Percentiles rank a stretch among this genome's conserved stretches.
phyloP scores from a whole-genome alignment of 2,329 filamentous ascomycete genomes.

The Ilyonectria destructans region DNA sequence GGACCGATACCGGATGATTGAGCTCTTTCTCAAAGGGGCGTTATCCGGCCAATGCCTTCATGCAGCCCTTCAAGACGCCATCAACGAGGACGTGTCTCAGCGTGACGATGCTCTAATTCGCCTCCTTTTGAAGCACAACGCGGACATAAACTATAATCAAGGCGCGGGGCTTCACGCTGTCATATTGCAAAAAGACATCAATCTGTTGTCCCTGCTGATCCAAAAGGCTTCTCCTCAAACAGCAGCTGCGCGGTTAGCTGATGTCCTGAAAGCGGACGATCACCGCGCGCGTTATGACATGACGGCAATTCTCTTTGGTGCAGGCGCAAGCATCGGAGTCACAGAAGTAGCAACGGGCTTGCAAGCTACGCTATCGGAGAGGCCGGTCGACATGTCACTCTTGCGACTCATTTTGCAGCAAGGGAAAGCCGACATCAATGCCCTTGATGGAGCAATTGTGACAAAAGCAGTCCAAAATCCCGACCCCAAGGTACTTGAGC shows the following conservation, averaged over 20 bases:
- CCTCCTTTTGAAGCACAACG: constrained; percentile 67
- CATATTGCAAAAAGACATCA: constrained; percentile 64
- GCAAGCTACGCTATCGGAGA: constrained; percentile 59
- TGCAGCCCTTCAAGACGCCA: constrained; percentile 67
- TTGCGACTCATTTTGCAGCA: constrained; percentile 65
- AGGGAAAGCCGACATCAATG: constrained; percentile 70
- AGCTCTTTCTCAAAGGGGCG: constrained; percentile 66
- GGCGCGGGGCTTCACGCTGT: constrained; percentile 66
- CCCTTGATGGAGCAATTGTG: constrained; percentile 62
- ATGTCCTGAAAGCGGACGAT: constrained; percentile 64
- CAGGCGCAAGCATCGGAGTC: constrained; percentile 61
- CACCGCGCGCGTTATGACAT: constrained; percentile 63
- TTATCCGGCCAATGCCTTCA: constrained; percentile 65
- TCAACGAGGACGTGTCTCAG: constrained; percentile 63
- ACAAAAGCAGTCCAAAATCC: constrained; percentile 59
- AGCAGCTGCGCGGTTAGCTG: constrained; percentile 64
- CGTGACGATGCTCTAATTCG: constrained; percentile 69
- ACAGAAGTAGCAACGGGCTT: constrained; percentile 62
- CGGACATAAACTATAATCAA: constrained; percentile 70
- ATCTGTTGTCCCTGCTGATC: constrained; percentile 63
- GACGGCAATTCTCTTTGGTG: constrained; percentile 62
- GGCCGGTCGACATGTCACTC: constrained; percentile 66
- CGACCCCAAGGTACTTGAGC: constrained; percentile 65
- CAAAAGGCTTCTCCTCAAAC: constrained; percentile 64
- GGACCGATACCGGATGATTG: constrained; percentile 65